Evolutionary conservation across 805 yeast genomes (phyloP).

Genomic region (Pachysolen tannophilus): DNA sequence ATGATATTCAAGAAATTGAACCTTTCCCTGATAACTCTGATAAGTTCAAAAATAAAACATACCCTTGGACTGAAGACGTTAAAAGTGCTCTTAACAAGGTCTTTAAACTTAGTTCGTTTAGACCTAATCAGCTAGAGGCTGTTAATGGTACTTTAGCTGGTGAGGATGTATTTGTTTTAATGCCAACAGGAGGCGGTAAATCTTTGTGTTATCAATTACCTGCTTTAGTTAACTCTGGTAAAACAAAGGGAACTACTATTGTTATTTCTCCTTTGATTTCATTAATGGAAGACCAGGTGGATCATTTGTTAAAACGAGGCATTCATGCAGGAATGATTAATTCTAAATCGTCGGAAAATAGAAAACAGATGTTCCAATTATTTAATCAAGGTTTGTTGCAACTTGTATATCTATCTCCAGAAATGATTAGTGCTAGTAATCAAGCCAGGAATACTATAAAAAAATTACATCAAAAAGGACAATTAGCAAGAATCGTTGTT

Average conservation of each 20-base stretch:
- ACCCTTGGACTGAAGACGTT: constrained; percentile 66
- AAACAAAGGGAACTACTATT: constrained; percentile 75
- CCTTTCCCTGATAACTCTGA: constrained; percentile 18
- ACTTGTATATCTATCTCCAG: constrained; percentile 86
- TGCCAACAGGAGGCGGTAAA: constrained; percentile 99
- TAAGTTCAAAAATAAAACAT: constrained; percentile 20
- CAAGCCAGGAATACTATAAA: constrained; percentile 59
- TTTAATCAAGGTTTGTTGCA: constrained; percentile 63
- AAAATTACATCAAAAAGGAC: constrained; percentile 42
- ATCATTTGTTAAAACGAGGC: constrained; percentile 57
- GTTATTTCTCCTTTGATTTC: constrained; percentile 94
- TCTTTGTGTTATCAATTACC: constrained; percentile 94
- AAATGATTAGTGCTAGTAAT: constrained; percentile 75
- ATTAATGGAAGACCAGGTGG: constrained; percentile 95
- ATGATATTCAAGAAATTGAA: constrained; percentile 23
- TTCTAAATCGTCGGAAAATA: constrained; percentile 59
- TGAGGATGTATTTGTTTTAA: constrained; percentile 83
- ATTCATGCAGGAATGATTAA: constrained; percentile 85
- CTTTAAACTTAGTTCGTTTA: constrained; percentile 60
- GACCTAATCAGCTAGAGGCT: constrained; percentile 84
- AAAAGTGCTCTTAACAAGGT: constrained; percentile 42
- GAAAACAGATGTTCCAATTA: constrained; percentile 50
- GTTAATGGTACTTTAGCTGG: constrained; percentile 70
- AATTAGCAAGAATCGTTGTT: constrained; percentile 79
- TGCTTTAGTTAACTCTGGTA: constrained; percentile 71